Evolutionary conservation across 495 filamentous ascomycete species (phyloP).

Genomic region (Podospora australis): DNA sequence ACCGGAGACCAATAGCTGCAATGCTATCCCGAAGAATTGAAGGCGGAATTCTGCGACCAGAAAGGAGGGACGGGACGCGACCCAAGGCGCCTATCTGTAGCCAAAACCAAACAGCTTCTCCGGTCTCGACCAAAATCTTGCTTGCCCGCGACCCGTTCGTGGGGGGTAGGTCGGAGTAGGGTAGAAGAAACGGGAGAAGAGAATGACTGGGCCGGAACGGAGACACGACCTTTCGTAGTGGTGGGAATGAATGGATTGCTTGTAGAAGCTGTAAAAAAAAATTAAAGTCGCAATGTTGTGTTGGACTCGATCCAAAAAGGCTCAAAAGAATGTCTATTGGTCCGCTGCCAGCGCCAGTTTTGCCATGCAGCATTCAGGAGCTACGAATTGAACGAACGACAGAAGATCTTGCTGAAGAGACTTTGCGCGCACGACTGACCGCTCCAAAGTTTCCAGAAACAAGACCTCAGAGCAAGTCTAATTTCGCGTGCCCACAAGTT

Average conservation of each 20-base stretch:
- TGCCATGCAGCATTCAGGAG: slow-evolving; percentile 25
- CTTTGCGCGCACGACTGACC: slow-evolving; percentile 5
- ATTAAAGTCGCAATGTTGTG: not conserved
- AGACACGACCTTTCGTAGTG: not conserved
- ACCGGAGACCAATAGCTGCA: slow-evolving; percentile 7
- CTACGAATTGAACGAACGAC: slow-evolving; percentile 3
- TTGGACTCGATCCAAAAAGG: not conserved
- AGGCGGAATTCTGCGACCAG: slow-evolving; percentile 4
- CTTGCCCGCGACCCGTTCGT: too few species aligned
- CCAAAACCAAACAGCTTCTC: slow-evolving; percentile 5
- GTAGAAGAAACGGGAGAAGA: slow-evolving; percentile 1
- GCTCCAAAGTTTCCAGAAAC: slow-evolving; percentile 12
- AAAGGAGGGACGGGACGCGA: not conserved
- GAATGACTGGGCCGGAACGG: not conserved
- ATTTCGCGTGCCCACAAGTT: slow-evolving; percentile 21
- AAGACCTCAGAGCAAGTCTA: slow-evolving; percentile 18
- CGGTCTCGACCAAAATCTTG: not conserved
- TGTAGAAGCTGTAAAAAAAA: not conserved
- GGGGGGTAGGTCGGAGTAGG: not conserved
- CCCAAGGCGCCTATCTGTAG: slow-evolving; percentile 10
- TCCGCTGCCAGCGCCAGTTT: slow-evolving; percentile 17
- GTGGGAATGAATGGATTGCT: not conserved
- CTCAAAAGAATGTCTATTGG: slow-evolving; percentile 17
- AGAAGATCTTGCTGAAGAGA: not conserved
- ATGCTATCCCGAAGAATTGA: slow-evolving; percentile 7